Conservation (phyloP, 2,329 filamentous ascomycete genomes). For the Calonectria naviculata region DNA sequence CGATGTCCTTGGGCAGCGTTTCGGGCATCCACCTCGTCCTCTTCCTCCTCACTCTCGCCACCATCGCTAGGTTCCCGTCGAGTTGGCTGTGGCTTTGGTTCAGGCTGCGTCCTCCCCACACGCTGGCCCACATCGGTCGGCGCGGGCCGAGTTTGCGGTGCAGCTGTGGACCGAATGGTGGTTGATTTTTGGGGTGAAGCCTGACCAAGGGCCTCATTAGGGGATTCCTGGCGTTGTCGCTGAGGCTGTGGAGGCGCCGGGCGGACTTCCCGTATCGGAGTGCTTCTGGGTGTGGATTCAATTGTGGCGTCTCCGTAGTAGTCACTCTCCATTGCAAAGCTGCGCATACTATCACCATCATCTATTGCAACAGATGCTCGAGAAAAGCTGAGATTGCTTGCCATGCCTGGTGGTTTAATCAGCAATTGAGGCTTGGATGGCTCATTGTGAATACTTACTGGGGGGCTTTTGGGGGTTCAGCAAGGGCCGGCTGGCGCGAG, state of each 20-base stretch:
- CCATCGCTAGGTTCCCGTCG: neutral
- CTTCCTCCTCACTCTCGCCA: slow-evolving; percentile 7
- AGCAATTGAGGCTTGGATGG: neutral
- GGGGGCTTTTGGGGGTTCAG: neutral
- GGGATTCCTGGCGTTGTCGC: neutral
- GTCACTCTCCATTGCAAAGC: slow-evolving; percentile 50
- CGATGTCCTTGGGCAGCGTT: neutral
- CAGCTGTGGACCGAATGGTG: neutral
- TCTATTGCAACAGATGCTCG: slow-evolving; percentile 25
- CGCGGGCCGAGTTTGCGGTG: neutral
- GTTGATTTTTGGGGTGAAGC: slow-evolving; percentile 3
- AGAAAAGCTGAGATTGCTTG: neutral
- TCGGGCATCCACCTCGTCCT: slow-evolving; percentile 5
- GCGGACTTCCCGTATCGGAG: slow-evolving; percentile 10
- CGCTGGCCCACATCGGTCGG: neutral
- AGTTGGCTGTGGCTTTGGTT: neutral
- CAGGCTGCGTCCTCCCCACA: neutral
- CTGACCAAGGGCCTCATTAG: slow-evolving; percentile 5
- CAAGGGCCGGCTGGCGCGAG: neutral
- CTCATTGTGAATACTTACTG: slow-evolving; percentile 19
- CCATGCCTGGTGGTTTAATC: neutral
- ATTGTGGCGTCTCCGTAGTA: slow-evolving; percentile 52
- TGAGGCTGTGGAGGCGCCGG: neutral
- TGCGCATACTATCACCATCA: slow-evolving; percentile 47
- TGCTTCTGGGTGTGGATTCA: slow-evolving; percentile 39